Base-by-base conservation (phyloP, 139 green algal genomes). In the Coelastrella sp. region DNA sequence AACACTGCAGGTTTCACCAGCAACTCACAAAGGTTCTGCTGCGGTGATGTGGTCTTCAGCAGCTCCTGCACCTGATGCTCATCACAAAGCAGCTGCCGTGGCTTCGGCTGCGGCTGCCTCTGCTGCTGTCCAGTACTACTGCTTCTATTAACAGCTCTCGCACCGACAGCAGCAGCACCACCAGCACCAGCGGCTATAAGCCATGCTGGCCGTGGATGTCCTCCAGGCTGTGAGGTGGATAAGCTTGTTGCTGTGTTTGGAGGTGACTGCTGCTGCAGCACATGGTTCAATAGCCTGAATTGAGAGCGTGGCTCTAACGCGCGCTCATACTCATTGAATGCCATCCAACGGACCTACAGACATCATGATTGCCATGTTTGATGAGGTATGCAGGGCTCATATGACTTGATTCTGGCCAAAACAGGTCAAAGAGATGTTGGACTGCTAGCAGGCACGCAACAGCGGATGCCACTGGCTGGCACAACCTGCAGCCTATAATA, bases 21-120 rank as follows among this genome's bases (percentile, higher is more conserved):
- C 71, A 77, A 23, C 71, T 77, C 71, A 22, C 71, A 10, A 32
- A 22, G 13, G 17, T 23, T 10, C 71, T 47, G 61, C 8, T 13
- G 10, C 8, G 61, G 61, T 13, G 7, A 16, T 32, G 13, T 22
- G 71, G 13, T 77, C 71, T 77, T 11, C 16, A 77, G 7, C 71
- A 84, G 10, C n/a, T n/a, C 57, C 17, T 84, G 16, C 57, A 68
- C 11, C 58, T 84, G 79, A 19, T 66, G 16, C 16, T 71, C 16
- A 57, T 61, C 79, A 84, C 79, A 84, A 57, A 84, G 79, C 79
- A 84, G 79, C 19, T 22, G 79, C 17, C n/a, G 32, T 47, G 32
- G 32, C 32, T 47, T 47, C 32, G 32, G 57, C 79, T 73, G 79
- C 79, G 66, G 79, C 47, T 65, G 76, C 77, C 65, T 47, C 54